Conservation (phyloP, 257 asterid genomes). For the Scutellaria minor region DNA sequence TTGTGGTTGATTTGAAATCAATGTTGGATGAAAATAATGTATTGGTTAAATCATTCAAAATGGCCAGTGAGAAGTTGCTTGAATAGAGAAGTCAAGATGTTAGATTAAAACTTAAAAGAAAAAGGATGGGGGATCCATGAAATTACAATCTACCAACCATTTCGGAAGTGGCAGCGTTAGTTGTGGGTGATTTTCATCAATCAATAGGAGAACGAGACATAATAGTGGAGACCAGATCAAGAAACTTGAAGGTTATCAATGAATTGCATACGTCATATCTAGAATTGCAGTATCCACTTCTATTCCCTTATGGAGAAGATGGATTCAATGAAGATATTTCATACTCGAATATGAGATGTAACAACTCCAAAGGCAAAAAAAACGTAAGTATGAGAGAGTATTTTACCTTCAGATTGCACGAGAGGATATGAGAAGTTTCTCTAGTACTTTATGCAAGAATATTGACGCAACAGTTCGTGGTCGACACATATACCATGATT, state of each 20-base stretch:
- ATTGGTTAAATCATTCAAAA: neutral
- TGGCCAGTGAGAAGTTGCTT: neutral
- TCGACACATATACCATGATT: no score
- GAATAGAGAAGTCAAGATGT: neutral
- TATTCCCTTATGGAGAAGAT: neutral
- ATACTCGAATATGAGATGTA: no score
- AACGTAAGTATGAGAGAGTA: no score
- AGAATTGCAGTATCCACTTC: neutral
- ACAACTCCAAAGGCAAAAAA: no score
- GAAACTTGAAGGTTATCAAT: neutral
- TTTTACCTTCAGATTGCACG: no score
- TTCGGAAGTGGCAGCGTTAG: neutral
- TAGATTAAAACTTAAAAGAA: neutral
- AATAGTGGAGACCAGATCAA: neutral
- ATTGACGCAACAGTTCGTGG: no score
- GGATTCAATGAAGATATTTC: neutral
- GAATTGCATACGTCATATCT: neutral
- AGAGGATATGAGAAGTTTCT: no score
- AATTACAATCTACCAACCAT: neutral
- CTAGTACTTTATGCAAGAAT: no score
- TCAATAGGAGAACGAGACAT: neutral
- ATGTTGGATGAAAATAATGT: constrained; percentile 9
- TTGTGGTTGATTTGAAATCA: neutral
- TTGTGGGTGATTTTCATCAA: constrained; percentile 19
- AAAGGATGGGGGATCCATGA: neutral